phyloP scores from a whole-genome alignment of 208 protist genomes.

The Porcisia deanei region DNA sequence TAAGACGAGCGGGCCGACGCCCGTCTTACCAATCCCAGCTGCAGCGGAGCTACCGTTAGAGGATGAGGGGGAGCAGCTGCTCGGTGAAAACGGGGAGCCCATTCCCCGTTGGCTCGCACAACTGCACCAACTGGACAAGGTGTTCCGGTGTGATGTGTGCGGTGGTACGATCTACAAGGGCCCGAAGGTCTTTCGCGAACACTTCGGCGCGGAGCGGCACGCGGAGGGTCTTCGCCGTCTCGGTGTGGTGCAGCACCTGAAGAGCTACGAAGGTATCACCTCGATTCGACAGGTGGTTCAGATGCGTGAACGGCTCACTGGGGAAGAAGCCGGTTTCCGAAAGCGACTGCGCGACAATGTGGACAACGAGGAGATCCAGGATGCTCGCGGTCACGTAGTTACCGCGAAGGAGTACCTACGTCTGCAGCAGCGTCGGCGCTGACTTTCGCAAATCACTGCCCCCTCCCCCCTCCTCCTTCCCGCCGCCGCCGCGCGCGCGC shows the following conservation, averaged over 20 bases:
- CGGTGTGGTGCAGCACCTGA: conserved; percentile 69
- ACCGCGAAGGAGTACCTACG: conserved; percentile 62
- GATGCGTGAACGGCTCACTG: conserved; percentile 61
- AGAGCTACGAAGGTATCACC: conserved; percentile 76
- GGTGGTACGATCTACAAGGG: conserved; percentile 87
- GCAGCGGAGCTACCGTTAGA: conserved; percentile 8
- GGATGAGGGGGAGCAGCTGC: conserved; percentile 43
- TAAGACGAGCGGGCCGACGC: not conserved
- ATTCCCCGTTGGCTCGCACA: conserved; percentile 81
- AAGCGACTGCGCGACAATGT: conserved; percentile 70
- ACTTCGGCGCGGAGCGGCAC: conserved; percentile 85
- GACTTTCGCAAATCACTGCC: too few relatives aligned
- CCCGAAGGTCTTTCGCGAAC: conserved; percentile 83
- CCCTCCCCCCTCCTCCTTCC: not conserved
- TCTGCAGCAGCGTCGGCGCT: conserved; percentile 40
- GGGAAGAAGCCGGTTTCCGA: conserved; percentile 36
- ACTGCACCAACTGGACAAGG: conserved; percentile 85
- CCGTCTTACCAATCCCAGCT: not conserved
- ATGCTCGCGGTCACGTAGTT: conserved; percentile 80
- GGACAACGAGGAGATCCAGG: conserved; percentile 85
- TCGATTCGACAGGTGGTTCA: conserved; percentile 75
- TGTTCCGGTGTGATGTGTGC: conserved; percentile 83
- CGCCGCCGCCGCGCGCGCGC: too few relatives aligned
- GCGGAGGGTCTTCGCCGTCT: conserved; percentile 78
- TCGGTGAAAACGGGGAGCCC: conserved; percentile 80